Conservation (phyloP, 768 basidiomycete genomes). For the Vararia minispora region DNA sequence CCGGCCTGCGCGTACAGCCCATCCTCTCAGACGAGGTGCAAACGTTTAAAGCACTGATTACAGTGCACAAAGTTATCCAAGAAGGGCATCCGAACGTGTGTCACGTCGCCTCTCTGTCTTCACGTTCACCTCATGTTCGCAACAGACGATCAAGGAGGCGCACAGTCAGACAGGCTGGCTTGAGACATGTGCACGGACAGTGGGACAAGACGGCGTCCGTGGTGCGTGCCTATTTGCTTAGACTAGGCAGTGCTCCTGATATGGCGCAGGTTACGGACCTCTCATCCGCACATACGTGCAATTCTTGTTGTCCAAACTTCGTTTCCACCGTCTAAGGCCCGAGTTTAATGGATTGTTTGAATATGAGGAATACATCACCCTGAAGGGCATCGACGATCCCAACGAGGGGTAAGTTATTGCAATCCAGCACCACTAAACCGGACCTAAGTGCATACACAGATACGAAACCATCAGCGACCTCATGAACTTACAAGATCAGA, state of each 20-base stretch:
- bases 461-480: slow-evolving; percentile 98
- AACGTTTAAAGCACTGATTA: slow-evolving; percentile 96
- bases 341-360: slow-evolving; percentile 99
- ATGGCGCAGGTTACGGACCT: slow-evolving; percentile 70
- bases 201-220: slow-evolving; percentile 65
- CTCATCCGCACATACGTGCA: slow-evolving; percentile 94
- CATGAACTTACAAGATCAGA: slow-evolving; percentile 97
- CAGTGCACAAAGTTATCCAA: slow-evolving; percentile 94
- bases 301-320: slow-evolving; percentile 88
- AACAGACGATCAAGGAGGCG: slow-evolving; percentile 89
- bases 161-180: slow-evolving; percentile 97
- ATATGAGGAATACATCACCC: slow-evolving; percentile 95
- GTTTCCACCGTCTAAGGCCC: slow-evolving; percentile 89
- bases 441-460: no score
- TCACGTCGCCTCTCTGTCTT: slow-evolving; percentile 17
- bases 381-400: slow-evolving; percentile 97
- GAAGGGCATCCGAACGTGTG: slow-evolving; percentile 91
- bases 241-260: slow-evolving; percentile 1
- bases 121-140: slow-evolving; percentile 8
- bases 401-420: slow-evolving; percentile 88
- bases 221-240: slow-evolving; percentile 32
- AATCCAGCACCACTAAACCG: no score
- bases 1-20: slow-evolving; percentile 90
- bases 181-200: slow-evolving; percentile 90
- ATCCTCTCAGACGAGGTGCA: slow-evolving; percentile 96